A percentile compares a stretch with the other conserved stretches of the same genome.
These are phyloP conservation scores for Apophysomyces variabilis DNA, from an alignment of 371 early-diverging fungal genomes.

Conservation along the genomic window DNA sequence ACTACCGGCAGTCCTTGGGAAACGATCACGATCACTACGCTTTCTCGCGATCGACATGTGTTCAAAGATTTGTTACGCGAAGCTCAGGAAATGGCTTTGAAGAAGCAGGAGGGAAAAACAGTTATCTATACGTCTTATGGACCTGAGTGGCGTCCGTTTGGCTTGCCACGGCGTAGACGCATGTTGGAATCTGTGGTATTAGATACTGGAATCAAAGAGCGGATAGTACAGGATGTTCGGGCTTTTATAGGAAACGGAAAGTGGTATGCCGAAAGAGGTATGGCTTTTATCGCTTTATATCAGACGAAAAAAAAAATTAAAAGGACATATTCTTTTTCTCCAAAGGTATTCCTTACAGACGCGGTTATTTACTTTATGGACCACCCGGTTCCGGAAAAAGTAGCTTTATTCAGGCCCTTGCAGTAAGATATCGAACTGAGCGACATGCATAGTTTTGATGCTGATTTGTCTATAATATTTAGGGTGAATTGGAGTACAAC, in stretches of 20 bases:
- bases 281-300: neutral
- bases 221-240: slow-evolving; percentile 83
- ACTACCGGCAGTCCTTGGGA: slow-evolving; percentile 93
- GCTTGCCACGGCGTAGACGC: slow-evolving; percentile 87
- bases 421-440: slow-evolving; percentile 46
- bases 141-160: slow-evolving; percentile 98
- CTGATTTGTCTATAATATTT: neutral
- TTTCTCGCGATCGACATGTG: slow-evolving; percentile 78
- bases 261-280: slow-evolving; percentile 95
- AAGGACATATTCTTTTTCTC: neutral
- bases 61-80: slow-evolving; percentile 81
- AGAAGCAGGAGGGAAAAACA: slow-evolving; percentile 91
- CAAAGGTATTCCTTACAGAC: slow-evolving; percentile 91
- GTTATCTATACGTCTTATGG: slow-evolving; percentile 95
- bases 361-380: slow-evolving; percentile 98
- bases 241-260: slow-evolving; percentile 86
- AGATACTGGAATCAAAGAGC: slow-evolving; percentile 75
- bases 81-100: slow-evolving; percentile 82
- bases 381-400: slow-evolving; percentile 99
- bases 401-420: slow-evolving; percentile 97
- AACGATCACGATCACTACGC: slow-evolving; percentile 91
- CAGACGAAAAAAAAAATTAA: neutral
- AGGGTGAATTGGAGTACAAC: slow-evolving; percentile 94
- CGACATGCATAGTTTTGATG: neutral
- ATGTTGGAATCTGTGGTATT: slow-evolving; percentile 88